Percentiles rank a stretch among this genome's conserved stretches.
Evolutionary conservation across 805 yeast species (phyloP).

Genomic region (Candida insectalens): DNA sequence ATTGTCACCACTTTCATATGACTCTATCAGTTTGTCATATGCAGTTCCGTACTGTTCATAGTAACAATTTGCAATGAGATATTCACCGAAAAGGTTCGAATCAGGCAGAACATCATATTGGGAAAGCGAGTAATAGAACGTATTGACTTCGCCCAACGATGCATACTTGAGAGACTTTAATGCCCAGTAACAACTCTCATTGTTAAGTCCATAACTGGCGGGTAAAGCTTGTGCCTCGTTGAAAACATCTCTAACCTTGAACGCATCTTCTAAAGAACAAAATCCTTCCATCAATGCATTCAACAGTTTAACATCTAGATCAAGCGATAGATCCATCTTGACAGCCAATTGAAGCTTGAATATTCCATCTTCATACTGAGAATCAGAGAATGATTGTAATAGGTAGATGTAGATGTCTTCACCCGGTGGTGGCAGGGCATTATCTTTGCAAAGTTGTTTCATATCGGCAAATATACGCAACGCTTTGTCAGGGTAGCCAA

Average conservation of each 20-base stretch:
- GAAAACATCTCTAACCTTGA: slow-evolving; percentile 51
- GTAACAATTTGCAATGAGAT: slow-evolving; percentile 60
- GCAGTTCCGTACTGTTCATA: slow-evolving; percentile 54
- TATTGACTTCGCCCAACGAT: slow-evolving; percentile 43
- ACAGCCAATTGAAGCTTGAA: slow-evolving; percentile 51
- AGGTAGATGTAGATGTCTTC: slow-evolving; percentile 50
- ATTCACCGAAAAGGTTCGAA: slow-evolving; percentile 44
- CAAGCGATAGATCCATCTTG: slow-evolving; percentile 51
- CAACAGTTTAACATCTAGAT: slow-evolving; percentile 45
- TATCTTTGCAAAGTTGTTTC: slow-evolving; percentile 43
- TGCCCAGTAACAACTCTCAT: slow-evolving; percentile 60
- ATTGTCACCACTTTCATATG: slow-evolving; percentile 34
- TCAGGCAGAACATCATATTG: slow-evolving; percentile 43
- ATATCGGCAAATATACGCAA: slow-evolving; percentile 51
- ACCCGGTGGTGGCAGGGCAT: slow-evolving; percentile 40
- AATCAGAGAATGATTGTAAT: slow-evolving; percentile 51
- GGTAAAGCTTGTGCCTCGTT: slow-evolving; percentile 47
- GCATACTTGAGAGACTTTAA: slow-evolving; percentile 49
- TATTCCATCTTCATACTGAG: slow-evolving; percentile 55
- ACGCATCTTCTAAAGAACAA: slow-evolving; percentile 43
- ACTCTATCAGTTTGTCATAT: slow-evolving; percentile 34
- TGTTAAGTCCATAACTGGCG: slow-evolving; percentile 40
- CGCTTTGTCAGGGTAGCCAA: slow-evolving; percentile 52
- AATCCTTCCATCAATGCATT: slow-evolving; percentile 60
- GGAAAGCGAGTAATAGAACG: slow-evolving; percentile 53